Base-by-base conservation (phyloP, 2,329 filamentous ascomycete species). In the Trichocomaceae sp. region DNA sequence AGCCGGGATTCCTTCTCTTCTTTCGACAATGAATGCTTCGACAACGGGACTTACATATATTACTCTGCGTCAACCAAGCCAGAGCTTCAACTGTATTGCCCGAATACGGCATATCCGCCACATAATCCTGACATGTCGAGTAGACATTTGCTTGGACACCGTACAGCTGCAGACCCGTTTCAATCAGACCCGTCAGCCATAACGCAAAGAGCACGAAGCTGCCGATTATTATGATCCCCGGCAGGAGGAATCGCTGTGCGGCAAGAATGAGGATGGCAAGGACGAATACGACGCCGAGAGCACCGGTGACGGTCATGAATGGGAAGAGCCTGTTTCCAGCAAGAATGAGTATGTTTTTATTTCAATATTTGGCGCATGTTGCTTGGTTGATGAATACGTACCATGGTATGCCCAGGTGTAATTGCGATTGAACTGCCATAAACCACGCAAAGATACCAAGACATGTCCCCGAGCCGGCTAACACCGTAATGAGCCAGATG, bases 401-500 rank as follows among this genome's bases (percentile, higher is more conserved):
- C 83, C 83, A 85, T 65, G 83, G 83, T 55, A 77, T 79, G n/a
- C 76, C 79, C 23, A 82, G 61, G 23, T 72, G 63, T 66, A 85
- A 72, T 44, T 78, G 74, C 39, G 76, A 71, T 67, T 85, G 83
- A 20, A 83, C 78, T 2, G 70, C 62, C 66, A 85, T 79, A 62
- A 85, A 84, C 68, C 78, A 77, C 17, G 80, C 77, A 63, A 81
- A 83, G 44, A 85, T 76, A 7, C 83, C 83, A 1, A 85, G 70
- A 53, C 83, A 77, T 51, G 78, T 77, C 23, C 79, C 76, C 10
- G 80, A 80, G 1, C 79, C 77, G 0, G 76, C 78, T 15, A 85
- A 73, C 66, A 85, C 83, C 60, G 84, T 73, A 61, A 85, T 78
- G 52, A 82, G 79, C 83, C 83, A 86, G 63, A 83, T 69, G 63